Evolutionary conservation across 768 basidiomycete genomes (phyloP).

Genomic region (Tylopilus sp.): DNA sequence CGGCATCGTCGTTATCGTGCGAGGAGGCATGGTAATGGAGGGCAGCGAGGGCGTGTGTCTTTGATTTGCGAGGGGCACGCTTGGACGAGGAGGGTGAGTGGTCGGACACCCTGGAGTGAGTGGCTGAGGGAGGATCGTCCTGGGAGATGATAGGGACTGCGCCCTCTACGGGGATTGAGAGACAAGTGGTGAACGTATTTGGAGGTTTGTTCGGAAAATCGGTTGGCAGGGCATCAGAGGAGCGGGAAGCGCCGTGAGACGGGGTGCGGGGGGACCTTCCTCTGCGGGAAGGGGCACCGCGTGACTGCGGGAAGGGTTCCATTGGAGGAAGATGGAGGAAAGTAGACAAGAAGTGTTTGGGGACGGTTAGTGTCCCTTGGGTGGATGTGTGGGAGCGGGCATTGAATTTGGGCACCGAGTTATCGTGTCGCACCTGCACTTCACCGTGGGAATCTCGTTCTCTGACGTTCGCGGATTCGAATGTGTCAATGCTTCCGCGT

Average conservation of each 20-base stretch:
- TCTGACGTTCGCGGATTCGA: constrained; percentile 33
- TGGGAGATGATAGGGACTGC: constrained; percentile 58
- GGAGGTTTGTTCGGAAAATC: constrained; percentile 48
- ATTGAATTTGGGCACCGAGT: constrained; percentile 39
- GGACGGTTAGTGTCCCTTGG: constrained; percentile 17
- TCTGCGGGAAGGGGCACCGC: constrained; percentile 60
- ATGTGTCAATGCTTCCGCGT: constrained; percentile 32
- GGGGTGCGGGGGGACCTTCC: constrained; percentile 59
- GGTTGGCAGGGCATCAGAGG: constrained; percentile 44
- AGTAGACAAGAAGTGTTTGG: constrained; percentile 8
- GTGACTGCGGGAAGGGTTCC: constrained; percentile 44
- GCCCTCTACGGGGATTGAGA: constrained; percentile 77
- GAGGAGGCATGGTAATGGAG: constrained; percentile 64
- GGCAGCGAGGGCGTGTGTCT: constrained; percentile 82
- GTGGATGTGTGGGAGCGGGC: constrained; percentile 40
- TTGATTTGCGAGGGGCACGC: constrained; percentile 86
- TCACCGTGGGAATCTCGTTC: constrained; percentile 31
- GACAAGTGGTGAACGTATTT: constrained; percentile 58
- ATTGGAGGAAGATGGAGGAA: constrained; percentile 40
- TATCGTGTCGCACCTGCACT: constrained; percentile 35
- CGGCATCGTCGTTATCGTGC: constrained; percentile 47
- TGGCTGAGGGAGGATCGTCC: constrained; percentile 35
- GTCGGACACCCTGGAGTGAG: constrained; percentile 33
- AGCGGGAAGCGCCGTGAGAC: constrained; percentile 40
- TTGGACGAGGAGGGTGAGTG: constrained; percentile 44